Conservation (phyloP, 805 yeast genomes). For the Candida andamanensis region DNA sequence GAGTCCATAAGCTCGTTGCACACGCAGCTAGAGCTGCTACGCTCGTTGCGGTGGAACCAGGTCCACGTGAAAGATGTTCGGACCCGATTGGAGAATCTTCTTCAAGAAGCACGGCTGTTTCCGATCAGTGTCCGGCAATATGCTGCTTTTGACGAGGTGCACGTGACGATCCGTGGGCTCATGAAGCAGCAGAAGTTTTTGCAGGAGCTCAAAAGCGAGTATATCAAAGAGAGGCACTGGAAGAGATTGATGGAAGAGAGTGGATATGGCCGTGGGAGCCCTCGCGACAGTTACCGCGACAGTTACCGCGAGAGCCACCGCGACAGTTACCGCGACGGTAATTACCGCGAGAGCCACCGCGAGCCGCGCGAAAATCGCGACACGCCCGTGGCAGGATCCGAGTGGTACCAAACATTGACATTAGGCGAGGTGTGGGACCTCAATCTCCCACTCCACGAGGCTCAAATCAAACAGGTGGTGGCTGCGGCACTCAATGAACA, state of each 20-base stretch:
- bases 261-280: slow-evolving; percentile 20
- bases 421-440: slow-evolving; percentile 62
- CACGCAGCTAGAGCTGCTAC: slow-evolving; percentile 40
- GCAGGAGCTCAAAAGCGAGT: slow-evolving; percentile 47
- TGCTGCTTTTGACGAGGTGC: slow-evolving; percentile 61
- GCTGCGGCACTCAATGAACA: slow-evolving; percentile 70
- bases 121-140: slow-evolving; percentile 62
- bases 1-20: slow-evolving; percentile 48
- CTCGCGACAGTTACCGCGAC: no score
- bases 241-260: slow-evolving; percentile 32
- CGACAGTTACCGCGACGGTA: no score
- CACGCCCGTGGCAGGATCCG: slow-evolving; percentile 1
- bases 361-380: no score
- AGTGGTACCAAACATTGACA: slow-evolving; percentile 28
- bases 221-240: slow-evolving; percentile 69
- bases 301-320: no score
- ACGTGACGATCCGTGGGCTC: slow-evolving; percentile 36
- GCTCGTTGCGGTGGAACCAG: slow-evolving; percentile 44
- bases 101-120: slow-evolving; percentile 42
- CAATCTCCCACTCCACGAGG: slow-evolving; percentile 42
- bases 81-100: slow-evolving; percentile 45
- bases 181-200: slow-evolving; percentile 36
- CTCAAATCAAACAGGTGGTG: slow-evolving; percentile 43
- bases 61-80: slow-evolving; percentile 43
- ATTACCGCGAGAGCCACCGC: no score